A percentile compares a stretch with the other conserved stretches of the same genome.
Conservation (phyloP, 768 basidiomycete species). For the Boletus reticulatus region DNA sequence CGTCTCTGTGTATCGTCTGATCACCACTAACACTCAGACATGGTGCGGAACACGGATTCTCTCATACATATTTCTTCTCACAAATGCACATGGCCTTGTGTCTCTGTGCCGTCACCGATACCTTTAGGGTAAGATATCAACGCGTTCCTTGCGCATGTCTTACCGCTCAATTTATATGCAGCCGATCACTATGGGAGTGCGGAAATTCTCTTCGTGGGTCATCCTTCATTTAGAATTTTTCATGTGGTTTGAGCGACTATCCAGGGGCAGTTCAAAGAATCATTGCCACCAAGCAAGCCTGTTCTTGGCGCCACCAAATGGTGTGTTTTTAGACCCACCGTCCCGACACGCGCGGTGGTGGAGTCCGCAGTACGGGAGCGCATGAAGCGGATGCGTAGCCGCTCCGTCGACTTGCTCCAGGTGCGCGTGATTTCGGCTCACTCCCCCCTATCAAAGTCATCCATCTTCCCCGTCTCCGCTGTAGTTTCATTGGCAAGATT, state of each 20-base stretch:
- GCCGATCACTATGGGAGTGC: slow-evolving; percentile 88
- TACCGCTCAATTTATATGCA: slow-evolving; percentile 28
- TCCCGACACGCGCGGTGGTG: slow-evolving; percentile 53
- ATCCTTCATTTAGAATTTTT: background rate
- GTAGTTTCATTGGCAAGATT: slow-evolving; percentile 83
- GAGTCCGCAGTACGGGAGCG: slow-evolving; percentile 67
- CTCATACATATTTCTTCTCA: slow-evolving; percentile 15
- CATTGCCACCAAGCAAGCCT: slow-evolving; percentile 37
- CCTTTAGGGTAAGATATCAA: slow-evolving; percentile 25
- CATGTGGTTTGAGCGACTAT: slow-evolving; percentile 1
- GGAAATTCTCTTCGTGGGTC: slow-evolving; percentile 73
- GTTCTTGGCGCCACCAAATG: slow-evolving; percentile 82
- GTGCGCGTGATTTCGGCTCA: slow-evolving; percentile 32
- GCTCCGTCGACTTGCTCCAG: slow-evolving; percentile 69
- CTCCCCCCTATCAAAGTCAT: background rate
- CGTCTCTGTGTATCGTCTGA: slow-evolving; percentile 13
- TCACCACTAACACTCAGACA: slow-evolving; percentile 38
- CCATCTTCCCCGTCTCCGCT: background rate
- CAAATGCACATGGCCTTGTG: background rate
- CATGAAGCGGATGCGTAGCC: slow-evolving; percentile 61
- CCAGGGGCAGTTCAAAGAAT: slow-evolving; percentile 68
- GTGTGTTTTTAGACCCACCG: slow-evolving; percentile 67
- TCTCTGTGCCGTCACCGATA: slow-evolving; percentile 1
- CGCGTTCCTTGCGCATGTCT: background rate
- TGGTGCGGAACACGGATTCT: slow-evolving; percentile 42